Base-by-base conservation (phyloP, 2,329 filamentous ascomycete species). In the Penicillium sp. region DNA sequence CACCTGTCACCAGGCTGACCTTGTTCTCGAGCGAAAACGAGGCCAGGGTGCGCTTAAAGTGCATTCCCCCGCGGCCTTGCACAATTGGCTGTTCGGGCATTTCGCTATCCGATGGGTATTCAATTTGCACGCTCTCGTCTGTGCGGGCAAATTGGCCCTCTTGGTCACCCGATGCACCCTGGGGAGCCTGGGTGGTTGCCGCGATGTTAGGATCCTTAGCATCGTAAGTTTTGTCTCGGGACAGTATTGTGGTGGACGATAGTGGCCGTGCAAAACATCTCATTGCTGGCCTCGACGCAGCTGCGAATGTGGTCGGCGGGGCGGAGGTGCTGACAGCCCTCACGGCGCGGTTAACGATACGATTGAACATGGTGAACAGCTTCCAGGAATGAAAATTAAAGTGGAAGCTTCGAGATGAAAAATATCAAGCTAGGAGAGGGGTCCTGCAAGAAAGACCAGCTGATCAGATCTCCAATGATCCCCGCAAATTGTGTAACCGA, bases 1-100 rank as follows among this genome's bases (percentile, higher is more conserved):
- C 93, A 50, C 93, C 93, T 1, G 93, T 97, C 37, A 97, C 89
- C 40, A 97, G 81, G 45, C 86, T 91, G 8, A 92, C 89, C 69
- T 87, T 88, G 58, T 86, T 89, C 71, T 96, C 89, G 31, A 97
- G 83, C 8, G 91, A 93, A 78, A 97, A 97, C 42, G 85, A 85
- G 31, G 89, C 86, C 26, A 97, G 83, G 0, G 92, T 96, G 25
- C 91, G 87, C 79, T 91, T 92, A 75, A 90, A 89, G 68, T 94
- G 89, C 69, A 87, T 83, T 18, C 90, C 90, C 58, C 89, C 90
- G 49, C 89, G 84, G 47, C 90, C 90, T 61, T 86, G 82, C 7
- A 93, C 85, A 4, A 89, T 87, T 54, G 80, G 78, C 54, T 86
- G 88, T 41, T 83, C 81, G 9, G 91, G 90, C 62, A 94, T 82